phyloP scores from a whole-genome alignment of 2,329 filamentous ascomycete species.

The Pseudogymnoascus sp. region DNA sequence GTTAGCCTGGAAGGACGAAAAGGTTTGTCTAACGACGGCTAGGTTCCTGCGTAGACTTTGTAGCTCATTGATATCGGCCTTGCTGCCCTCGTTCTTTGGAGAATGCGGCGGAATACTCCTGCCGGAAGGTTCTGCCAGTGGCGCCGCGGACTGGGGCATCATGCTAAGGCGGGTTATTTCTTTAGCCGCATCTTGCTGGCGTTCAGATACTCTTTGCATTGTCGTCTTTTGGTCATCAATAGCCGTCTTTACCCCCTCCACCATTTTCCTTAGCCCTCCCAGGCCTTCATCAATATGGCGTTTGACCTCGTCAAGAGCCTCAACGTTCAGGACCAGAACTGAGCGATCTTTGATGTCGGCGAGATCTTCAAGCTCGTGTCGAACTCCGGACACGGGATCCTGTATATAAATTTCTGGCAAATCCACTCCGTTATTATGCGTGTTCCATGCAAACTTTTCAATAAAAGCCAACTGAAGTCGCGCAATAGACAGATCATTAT shows the following conservation, averaged over 20 bases:
- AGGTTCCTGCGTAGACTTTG: slow-evolving; percentile 79
- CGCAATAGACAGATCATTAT: slow-evolving; percentile 75
- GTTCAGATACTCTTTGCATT: slow-evolving; percentile 78
- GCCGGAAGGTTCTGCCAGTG: not conserved
- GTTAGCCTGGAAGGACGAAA: slow-evolving; percentile 81
- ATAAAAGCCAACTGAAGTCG: slow-evolving; percentile 92
- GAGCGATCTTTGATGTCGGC: slow-evolving; percentile 89
- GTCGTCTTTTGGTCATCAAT: slow-evolving; percentile 75
- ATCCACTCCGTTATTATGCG: slow-evolving; percentile 84
- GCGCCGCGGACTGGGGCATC: slow-evolving; percentile 14
- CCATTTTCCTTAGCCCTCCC: slow-evolving; percentile 65
- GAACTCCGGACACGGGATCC: slow-evolving; percentile 88
- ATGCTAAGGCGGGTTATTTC: slow-evolving; percentile 57
- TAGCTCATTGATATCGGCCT: slow-evolving; percentile 64
- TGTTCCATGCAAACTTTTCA: slow-evolving; percentile 98
- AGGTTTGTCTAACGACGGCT: slow-evolving; percentile 85
- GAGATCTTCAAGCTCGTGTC: slow-evolving; percentile 90
- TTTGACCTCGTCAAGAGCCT: slow-evolving; percentile 91
- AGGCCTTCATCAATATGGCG: slow-evolving; percentile 90
- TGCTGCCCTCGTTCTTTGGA: slow-evolving; percentile 28
- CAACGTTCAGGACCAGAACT: slow-evolving; percentile 89
- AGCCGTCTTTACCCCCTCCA: slow-evolving; percentile 78
- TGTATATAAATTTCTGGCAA: slow-evolving; percentile 97
- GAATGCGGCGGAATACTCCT: slow-evolving; percentile 13
- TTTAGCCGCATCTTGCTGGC: slow-evolving; percentile 80